A percentile compares a stretch with the other conserved stretches of the same genome.
Conservation (phyloP, 1,139 yeast genomes). For the Candida pseudoviswanathii region DNA sequence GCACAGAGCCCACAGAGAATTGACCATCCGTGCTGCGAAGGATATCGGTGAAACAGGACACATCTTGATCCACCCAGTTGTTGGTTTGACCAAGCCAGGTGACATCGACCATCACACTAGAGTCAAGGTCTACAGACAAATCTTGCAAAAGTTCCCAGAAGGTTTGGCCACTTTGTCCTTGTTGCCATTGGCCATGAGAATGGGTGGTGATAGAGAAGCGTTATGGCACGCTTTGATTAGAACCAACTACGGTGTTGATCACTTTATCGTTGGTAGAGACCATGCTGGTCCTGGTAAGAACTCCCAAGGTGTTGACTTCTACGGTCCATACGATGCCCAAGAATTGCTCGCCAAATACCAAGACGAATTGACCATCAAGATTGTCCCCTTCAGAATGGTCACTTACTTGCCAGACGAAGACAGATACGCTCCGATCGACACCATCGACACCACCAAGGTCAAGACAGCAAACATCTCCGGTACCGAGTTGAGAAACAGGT, state of each 20-base stretch:
- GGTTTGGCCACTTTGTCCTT: constrained; percentile 90
- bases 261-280: constrained; percentile 96
- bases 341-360: constrained; percentile 75
- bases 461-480: constrained; percentile 93
- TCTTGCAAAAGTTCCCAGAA: constrained; percentile 87
- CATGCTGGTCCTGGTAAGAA: constrained; percentile 98
- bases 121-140: constrained; percentile 91
- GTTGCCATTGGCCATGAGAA: constrained; percentile 95
- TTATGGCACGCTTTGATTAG: constrained; percentile 98
- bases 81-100: constrained; percentile 96
- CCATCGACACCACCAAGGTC: constrained; percentile 71
- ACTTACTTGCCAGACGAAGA: constrained; percentile 95
- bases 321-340: constrained; percentile 98
- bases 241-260: constrained; percentile 95
- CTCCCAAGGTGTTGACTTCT: constrained; percentile 91
- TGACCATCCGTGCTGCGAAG: constrained; percentile 89
- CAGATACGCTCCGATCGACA: constrained; percentile 93
- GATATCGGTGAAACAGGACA: constrained; percentile 54
- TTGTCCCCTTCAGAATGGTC: constrained; percentile 96
- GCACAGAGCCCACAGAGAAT: constrained; percentile 97
- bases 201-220: constrained; percentile 99
- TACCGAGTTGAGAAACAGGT: constrained; percentile 86
- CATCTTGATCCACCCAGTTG: constrained; percentile 93
- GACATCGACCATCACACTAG: constrained; percentile 97
- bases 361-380: constrained; percentile 80